Conservation (phyloP, 2,329 filamentous ascomycete genomes). For the Cercospora zeae-maydis region DNA sequence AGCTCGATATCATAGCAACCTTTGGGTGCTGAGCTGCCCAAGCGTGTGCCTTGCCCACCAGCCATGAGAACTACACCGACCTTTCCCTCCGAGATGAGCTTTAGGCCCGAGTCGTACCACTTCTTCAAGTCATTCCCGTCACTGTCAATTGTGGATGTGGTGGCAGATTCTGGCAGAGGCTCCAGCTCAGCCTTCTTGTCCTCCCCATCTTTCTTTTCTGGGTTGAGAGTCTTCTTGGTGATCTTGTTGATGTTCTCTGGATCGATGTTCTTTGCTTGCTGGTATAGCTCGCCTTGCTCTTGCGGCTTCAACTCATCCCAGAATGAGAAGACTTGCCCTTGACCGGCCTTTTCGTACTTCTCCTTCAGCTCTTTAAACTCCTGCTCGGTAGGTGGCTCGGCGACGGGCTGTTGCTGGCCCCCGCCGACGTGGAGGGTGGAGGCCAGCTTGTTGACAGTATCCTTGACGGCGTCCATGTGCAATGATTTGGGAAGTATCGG, state of each 20-base stretch:
- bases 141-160: constrained; percentile 88
- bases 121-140: constrained; percentile 69
- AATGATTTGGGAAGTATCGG: background rate
- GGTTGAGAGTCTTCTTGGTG: constrained; percentile 75
- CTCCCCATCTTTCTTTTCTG: constrained; percentile 59
- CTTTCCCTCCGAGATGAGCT: constrained; percentile 64
- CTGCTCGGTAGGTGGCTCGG: constrained; percentile 58
- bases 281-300: constrained; percentile 75
- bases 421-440: constrained; percentile 24
- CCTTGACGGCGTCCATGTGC: constrained; percentile 25
- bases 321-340: constrained; percentile 82
- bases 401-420: constrained; percentile 36
- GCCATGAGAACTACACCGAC: constrained; percentile 92
- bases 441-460: constrained; percentile 23
- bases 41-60: constrained; percentile 88
- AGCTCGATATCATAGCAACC: constrained; percentile 96
- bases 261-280: constrained; percentile 74
- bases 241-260: constrained; percentile 84
- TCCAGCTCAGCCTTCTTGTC: constrained; percentile 61
- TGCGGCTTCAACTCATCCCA: constrained; percentile 71
- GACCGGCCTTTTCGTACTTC: constrained; percentile 69
- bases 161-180: constrained; percentile 80
- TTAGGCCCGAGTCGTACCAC: constrained; percentile 74
- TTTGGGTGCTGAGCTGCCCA: constrained; percentile 94
- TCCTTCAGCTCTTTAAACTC: constrained; percentile 65